Conservation (phyloP, 345 rosid species). For the Brassica carinata region DNA sequence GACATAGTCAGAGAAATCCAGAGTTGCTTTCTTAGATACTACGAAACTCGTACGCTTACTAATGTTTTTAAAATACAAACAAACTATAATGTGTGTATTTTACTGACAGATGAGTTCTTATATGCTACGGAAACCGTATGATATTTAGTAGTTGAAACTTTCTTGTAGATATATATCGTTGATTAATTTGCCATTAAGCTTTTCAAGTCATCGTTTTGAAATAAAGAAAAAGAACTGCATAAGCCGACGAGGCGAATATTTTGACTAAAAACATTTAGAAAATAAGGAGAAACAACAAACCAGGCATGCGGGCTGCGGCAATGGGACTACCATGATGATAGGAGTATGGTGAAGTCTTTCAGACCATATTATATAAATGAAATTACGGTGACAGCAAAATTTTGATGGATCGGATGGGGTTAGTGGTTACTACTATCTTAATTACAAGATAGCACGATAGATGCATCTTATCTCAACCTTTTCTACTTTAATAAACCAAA, state of each 20-base stretch:
- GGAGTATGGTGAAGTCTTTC: neutral
- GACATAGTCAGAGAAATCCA: neutral
- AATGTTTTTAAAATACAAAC: neutral
- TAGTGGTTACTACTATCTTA: neutral
- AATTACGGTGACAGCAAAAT: neutral
- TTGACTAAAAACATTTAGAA: constrained; percentile 1
- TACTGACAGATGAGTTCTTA: neutral
- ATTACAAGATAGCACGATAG: neutral
- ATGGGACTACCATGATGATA: neutral
- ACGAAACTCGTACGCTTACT: neutral
- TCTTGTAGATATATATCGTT: neutral
- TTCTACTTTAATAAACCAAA: neutral
- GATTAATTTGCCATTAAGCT: neutral
- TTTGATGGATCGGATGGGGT: neutral
- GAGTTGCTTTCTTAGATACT: neutral
- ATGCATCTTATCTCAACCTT: neutral
- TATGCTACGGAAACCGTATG: neutral
- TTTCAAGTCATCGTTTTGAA: neutral
- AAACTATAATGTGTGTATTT: neutral
- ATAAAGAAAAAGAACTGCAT: neutral
- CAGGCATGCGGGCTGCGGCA: neutral
- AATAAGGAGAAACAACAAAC: neutral
- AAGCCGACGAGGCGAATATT: neutral
- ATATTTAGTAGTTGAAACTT: neutral
- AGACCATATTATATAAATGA: neutral